Base-by-base conservation (phyloP, 2,329 filamentous ascomycete species). In the Ustilaginoidea virens region DNA sequence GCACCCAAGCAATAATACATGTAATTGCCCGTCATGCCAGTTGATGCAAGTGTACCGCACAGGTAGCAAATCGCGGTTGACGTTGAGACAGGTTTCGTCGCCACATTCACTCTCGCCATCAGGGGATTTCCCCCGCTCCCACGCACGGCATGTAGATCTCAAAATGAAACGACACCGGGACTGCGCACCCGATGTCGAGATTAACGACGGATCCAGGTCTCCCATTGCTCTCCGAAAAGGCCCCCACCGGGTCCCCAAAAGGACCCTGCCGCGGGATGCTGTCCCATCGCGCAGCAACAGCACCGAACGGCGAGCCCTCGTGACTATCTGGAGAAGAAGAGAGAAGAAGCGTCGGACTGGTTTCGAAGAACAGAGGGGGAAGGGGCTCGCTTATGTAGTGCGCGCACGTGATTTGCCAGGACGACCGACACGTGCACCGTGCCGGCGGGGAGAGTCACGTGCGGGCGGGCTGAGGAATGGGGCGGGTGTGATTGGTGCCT, bases 91-190 rank as follows among this genome's bases (percentile, higher is more conserved):
- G n/a, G n/a, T n/a, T n/a, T n/a, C n/a, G n/a, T n/a, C n/a, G n/a
- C n/a, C n/a, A n/a, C n/a, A n/a, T n/a, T n/a, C n/a, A n/a, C n/a
- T n/a, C n/a, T n/a, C n/a, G n/a, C n/a, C n/a, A n/a, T n/a, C n/a
- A n/a, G n/a, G n/a, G n/a, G n/a, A n/a, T n/a, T n/a, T n/a, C n/a
- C n/a, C n/a, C n/a, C n/a, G n/a, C n/a, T n/a, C n/a, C n/a, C n/a
- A n/a, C n/a, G n/a, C n/a, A n/a, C n/a, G n/a, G n/a, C n/a, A 61
- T 67, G 63, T 67, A 63, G 62, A 66, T 67, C 62, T 62, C 61
- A 55, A 56, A 63, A 64, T 67, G 63, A 67, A 67, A 66, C 63
- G 56, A 51, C 54, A 57, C 51, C 49, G 56, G 59, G 61, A 66
- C 54, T 43, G 31, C 38, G 33, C 47, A 52, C 52, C 55, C 55